phyloP scores from a whole-genome alignment of 2,329 filamentous ascomycete genomes.

The Tricladium varicosporioides region DNA sequence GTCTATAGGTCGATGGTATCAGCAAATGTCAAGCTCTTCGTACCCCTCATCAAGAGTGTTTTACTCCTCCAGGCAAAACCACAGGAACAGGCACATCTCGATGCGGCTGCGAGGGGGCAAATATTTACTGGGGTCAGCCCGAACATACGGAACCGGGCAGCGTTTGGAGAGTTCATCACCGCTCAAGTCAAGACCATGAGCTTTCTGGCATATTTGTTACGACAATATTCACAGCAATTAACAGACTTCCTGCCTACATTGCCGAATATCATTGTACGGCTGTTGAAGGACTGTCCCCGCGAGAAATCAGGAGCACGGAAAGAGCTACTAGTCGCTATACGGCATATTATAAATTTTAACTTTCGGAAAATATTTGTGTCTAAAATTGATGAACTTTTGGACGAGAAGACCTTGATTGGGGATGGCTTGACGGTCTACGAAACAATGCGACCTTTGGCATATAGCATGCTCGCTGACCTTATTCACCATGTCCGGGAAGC shows the following conservation, averaged over 20 bases:
- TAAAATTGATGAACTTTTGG: conserved; percentile 92
- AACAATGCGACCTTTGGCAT: conserved; percentile 90
- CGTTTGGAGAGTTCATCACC: conserved; percentile 96
- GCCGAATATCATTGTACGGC: conserved; percentile 83
- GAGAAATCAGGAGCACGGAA: conserved; percentile 94
- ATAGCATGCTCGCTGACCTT: conserved; percentile 96
- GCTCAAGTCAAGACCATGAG: conserved; percentile 99
- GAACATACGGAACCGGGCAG: conserved; percentile 87
- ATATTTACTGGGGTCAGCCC: conserved; percentile 93
- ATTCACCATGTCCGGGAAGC: conserved; percentile 95
- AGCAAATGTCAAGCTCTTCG: conserved; percentile 86
- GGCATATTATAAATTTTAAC: conserved; percentile 99
- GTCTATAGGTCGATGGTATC: conserved; percentile 78
- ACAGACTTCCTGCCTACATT: conserved; percentile 83
- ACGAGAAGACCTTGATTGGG: conserved; percentile 90
- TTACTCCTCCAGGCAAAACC: conserved; percentile 86
- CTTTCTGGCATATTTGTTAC: conserved; percentile 87
- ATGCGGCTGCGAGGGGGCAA: conserved; percentile 74
- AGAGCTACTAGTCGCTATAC: conserved; percentile 90
- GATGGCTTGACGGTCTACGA: conserved; percentile 97
- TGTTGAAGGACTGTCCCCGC: conserved; percentile 89
- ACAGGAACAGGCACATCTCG: conserved; percentile 86
- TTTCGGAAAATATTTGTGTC: conserved; percentile 91
- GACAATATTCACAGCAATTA: conserved; percentile 83
- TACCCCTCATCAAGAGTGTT: conserved; percentile 90